phyloP scores from a whole-genome alignment of 345 rosid genomes.

The Lepidium sativum region DNA sequence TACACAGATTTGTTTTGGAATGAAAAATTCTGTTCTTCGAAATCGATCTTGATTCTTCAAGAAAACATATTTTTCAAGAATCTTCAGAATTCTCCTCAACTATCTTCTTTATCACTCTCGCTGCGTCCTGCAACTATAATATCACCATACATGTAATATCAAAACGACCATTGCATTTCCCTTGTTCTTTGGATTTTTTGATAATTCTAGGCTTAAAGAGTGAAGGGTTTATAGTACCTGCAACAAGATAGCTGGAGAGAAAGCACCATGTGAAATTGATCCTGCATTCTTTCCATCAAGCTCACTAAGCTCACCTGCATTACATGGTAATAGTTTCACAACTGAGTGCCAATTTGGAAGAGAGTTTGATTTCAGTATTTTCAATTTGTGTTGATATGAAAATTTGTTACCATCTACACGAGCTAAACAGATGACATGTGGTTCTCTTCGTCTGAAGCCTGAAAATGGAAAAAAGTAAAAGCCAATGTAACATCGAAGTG shows the following conservation, averaged over 20 bases:
- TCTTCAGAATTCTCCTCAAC: slow-evolving; percentile 76
- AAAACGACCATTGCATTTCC: not conserved
- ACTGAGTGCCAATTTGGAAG: not conserved
- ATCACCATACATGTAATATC: not conserved
- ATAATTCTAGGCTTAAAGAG: not conserved
- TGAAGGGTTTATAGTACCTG: slow-evolving; percentile 34
- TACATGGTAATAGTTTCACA: not conserved
- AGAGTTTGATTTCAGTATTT: not conserved
- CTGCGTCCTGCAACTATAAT: slow-evolving; percentile 51
- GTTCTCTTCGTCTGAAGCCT: slow-evolving; percentile 63
- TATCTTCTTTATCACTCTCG: slow-evolving; percentile 57
- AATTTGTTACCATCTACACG: slow-evolving; percentile 61
- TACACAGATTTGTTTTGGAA: too few relatives aligned
- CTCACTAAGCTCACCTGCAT: slow-evolving; percentile 68
- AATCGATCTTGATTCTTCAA: too few relatives aligned
- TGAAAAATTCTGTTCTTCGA: too few relatives aligned
- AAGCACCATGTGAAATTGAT: slow-evolving; percentile 65
- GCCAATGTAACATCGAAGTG: not conserved
- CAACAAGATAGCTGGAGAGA: slow-evolving; percentile 56
- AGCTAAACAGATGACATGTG: slow-evolving; percentile 78
- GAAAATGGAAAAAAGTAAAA: slow-evolving; percentile 7
- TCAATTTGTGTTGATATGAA: not conserved
- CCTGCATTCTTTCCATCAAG: slow-evolving; percentile 80
- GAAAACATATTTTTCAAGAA: too few relatives aligned
- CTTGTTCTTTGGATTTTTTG: not conserved